These are phyloP conservation scores for Inonotus hispidus DNA, from an alignment of 1,284 basidiomycete genomes.

Conservation along the genomic window DNA sequence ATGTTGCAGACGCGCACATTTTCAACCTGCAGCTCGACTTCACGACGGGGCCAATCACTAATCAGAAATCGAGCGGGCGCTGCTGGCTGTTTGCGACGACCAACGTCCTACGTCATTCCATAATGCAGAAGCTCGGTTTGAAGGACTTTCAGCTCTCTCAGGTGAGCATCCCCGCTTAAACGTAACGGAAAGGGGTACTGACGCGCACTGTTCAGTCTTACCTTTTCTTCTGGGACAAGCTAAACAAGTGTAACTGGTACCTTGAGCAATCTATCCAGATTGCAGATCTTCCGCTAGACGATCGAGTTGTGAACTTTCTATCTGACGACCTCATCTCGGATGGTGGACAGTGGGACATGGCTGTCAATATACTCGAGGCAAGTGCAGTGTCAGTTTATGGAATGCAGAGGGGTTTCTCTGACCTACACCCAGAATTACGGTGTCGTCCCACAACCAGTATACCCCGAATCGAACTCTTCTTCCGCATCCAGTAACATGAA, in stretches of 20 bases:
- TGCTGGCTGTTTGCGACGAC: conserved; percentile 94
- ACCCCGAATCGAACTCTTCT: conserved; percentile 85
- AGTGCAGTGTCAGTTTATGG: conserved; percentile 3
- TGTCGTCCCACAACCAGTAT: conserved; percentile 75
- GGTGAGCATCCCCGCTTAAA: conserved; percentile 32
- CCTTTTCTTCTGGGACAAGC: conserved; percentile 92
- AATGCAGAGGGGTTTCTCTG: background rate
- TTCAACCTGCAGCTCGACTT: conserved; percentile 81
- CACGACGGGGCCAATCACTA: conserved; percentile 78
- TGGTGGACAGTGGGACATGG: conserved; percentile 96
- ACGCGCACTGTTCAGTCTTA: conserved; percentile 51
- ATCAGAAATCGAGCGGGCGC: conserved; percentile 82
- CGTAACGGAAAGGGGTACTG: background rate
- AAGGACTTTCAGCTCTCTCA: conserved; percentile 88
- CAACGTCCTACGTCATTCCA: conserved; percentile 78
- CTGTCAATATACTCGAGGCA: conserved; percentile 76
- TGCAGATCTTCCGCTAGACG: conserved; percentile 75
- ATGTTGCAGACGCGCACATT: conserved; percentile 68
- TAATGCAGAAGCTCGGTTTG: conserved; percentile 83
- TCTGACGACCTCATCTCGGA: conserved; percentile 79
- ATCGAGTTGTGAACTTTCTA: conserved; percentile 76
- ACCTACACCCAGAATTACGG: conserved; percentile 63
- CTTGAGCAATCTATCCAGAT: conserved; percentile 85
- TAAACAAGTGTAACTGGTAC: conserved; percentile 94
- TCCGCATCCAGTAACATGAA: conserved; percentile 72